Evolutionary conservation across 2,329 filamentous ascomycete species (phyloP), one percentile per base, ranked within the genome.

Genomic region (Dactylellina drechsleri): DNA sequence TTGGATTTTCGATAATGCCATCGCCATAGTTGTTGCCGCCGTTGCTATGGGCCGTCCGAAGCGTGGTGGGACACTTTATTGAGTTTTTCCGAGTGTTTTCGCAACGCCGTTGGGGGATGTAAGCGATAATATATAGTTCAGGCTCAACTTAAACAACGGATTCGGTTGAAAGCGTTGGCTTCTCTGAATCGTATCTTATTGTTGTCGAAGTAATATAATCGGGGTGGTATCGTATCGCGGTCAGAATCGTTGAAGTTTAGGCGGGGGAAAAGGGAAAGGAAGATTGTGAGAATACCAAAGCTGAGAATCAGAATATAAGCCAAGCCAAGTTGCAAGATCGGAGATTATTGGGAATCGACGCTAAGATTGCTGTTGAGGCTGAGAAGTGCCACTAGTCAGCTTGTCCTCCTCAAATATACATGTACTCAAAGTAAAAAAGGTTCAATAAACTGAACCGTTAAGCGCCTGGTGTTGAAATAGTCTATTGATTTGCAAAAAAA

Each of bases 1-100:
- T 36, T 58, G 64, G 18, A 75, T 68, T 31, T 75, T 75, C 43
- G 64, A 23, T 7, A 75, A 40, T 40, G 71, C 59, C 71, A 75
- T 68, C 20, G 58, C 62, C 70, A 74, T 67, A 5, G 20, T 67
- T 57, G 62, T 50, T 49, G 12, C 4, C 12, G 47, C 16, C 59
- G 61, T 66, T 41, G 54, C 54, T 50, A 36, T 36, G 43, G 41
- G 61, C n/a, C 16, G 60, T 66, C 26, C 43, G 43, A 43, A 28
- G 47, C 15, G 41, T 12, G 18, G 20, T 43, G 56, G 56, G 28
- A 41, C 31, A 7, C 23, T 47, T 18, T 23, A 23, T 23, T 13
- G 31, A 40, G 31, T 18, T 18, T 26, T 12, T 7, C 54, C 8
- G 40, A 45, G 7, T 18, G 8, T 7, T 28, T 18, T 26, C 16